phyloP scores from a whole-genome alignment of 1,284 basidiomycete species.

The Flammula alnicola region DNA sequence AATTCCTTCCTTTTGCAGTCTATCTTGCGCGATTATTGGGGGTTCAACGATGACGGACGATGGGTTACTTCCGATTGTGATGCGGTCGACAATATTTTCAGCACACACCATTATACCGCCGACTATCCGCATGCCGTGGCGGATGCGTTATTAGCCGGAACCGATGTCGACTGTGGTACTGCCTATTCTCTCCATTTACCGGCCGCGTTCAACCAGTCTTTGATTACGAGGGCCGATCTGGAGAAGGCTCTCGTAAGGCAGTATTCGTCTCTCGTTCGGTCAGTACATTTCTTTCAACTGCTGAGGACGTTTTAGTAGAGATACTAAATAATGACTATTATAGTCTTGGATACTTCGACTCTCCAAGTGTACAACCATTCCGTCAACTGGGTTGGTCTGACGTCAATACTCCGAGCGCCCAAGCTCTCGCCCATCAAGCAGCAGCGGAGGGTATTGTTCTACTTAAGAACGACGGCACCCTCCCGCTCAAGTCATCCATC shows the following conservation, averaged over 20 bases:
- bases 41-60: constrained; percentile 48
- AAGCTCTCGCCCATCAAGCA: constrained; percentile 53
- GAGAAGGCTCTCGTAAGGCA: constrained; percentile 46
- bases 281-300: constrained; percentile 12
- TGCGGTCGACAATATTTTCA: constrained; percentile 50
- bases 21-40: constrained; percentile 55
- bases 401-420: constrained; percentile 51
- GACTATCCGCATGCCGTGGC: constrained; percentile 51
- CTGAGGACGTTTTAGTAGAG: background rate
- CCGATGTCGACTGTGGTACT: constrained; percentile 58
- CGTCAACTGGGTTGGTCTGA: constrained; percentile 51
- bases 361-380: constrained; percentile 51
- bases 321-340: background rate
- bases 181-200: constrained; percentile 50
- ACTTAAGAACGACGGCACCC: constrained; percentile 59
- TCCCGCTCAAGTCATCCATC: constrained; percentile 47
- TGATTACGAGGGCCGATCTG: constrained; percentile 50
- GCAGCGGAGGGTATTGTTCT: constrained; percentile 58
- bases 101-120: constrained; percentile 50
- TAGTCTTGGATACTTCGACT: constrained; percentile 62
- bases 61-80: constrained; percentile 55
- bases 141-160: constrained; percentile 54
- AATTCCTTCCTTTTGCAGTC: constrained; percentile 55
- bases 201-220: constrained; percentile 49
- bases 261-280: constrained; percentile 59